phyloP scores from a whole-genome alignment of 208 protist species.

The Crithidia thermophila region DNA sequence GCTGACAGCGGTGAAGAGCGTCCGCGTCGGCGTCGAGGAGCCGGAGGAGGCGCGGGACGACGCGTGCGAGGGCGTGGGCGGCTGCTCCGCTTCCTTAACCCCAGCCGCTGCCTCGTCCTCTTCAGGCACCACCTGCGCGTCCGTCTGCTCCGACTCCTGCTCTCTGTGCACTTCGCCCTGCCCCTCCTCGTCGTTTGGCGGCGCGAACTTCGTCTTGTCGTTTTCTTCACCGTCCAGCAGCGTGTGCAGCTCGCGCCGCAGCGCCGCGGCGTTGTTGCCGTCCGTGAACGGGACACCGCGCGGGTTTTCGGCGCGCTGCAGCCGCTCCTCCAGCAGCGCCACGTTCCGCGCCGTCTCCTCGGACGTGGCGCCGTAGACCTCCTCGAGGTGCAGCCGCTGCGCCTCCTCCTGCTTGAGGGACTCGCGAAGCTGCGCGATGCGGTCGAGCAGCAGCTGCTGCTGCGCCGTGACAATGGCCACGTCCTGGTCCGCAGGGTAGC shows the following conservation, averaged over 20 bases:
- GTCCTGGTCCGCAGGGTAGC: slow-evolving; percentile 25
- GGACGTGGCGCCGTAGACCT: slow-evolving; percentile 39
- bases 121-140: too few species aligned
- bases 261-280: background rate
- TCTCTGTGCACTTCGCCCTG: background rate
- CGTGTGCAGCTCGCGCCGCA: slow-evolving; percentile 2
- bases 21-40: slow-evolving; percentile 16
- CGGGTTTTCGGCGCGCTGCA: slow-evolving; percentile 32
- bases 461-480: slow-evolving; percentile 23
- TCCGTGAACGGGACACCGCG: slow-evolving; percentile 12
- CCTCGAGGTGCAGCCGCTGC: slow-evolving; percentile 54
- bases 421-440: slow-evolving; percentile 32
- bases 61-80: slow-evolving; percentile 3
- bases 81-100: background rate
- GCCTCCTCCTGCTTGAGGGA: slow-evolving; percentile 45
- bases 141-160: background rate
- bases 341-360: slow-evolving; percentile 41
- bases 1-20: slow-evolving; percentile 21
- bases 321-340: slow-evolving; percentile 48
- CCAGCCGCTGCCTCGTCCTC: background rate
- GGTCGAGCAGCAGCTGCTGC: slow-evolving; percentile 24
- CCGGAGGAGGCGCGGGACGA: slow-evolving; percentile 17
- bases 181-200: background rate
- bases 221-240: background rate
- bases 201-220: background rate